Evolutionary conservation across 495 filamentous ascomycete species (phyloP), one percentile per base, ranked within the genome.

Genomic region (Parmelia sp.): DNA sequence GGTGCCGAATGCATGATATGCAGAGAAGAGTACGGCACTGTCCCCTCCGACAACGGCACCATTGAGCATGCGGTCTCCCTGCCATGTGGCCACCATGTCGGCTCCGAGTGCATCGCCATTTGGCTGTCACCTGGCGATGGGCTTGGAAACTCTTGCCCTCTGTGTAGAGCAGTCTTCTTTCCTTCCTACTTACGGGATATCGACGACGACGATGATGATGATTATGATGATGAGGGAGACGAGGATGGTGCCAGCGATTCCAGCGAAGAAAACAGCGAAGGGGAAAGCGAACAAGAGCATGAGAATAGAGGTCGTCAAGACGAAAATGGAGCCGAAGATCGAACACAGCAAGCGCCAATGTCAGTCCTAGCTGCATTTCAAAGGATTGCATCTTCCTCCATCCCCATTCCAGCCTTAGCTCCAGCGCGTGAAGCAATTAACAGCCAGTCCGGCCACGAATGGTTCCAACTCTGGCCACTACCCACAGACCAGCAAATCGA

Each of bases 1-100:
- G 29, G 40, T 1, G 23, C 9, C 29, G 44, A 36, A 25, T 39
- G 25, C 29, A 61, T 61, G 59, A 61, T 61, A 31, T 61, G 44
- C 44, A 4, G 7, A 9, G 33, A 14, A 23, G 44, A 37, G 15
- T 51, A 61, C 36, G 59, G 40, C 8, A 61, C 44, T 25, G 21
- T 25, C 1, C 7, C 19, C 5, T 45, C 59, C 2, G 33, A 51
- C 7, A 51, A 35, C 44, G 59, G 59, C 25, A 35, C 25, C 11
- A 17, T 51, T 19, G 59, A 61, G 47, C 44, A 47, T 51, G 59
- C 59, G 0, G 21, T 51, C 35, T 9, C 4, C 25, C 27, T 51
- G 17, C 59, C 59, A 19, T 61, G 44, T 25, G 2, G 8, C 7
- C 44, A 51, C 36, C 31, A 49, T 37, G 27, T 61, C 49, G 59